Base-by-base conservation (phyloP, 371 early-diverging fungal genomes). In the Mucor mucedo region DNA sequence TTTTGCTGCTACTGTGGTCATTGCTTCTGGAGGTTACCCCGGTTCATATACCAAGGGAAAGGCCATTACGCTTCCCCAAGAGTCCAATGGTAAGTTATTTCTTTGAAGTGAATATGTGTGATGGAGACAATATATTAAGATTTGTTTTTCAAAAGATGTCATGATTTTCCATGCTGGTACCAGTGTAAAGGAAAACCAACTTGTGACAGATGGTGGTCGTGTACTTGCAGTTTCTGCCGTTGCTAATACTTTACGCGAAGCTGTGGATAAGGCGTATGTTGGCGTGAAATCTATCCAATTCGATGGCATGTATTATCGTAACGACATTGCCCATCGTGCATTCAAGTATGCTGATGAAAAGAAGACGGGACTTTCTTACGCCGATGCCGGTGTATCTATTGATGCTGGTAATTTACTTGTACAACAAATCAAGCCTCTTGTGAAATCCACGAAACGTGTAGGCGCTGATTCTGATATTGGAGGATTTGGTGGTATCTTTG, bases 401-500 rank as follows among this genome's bases (percentile, higher is more conserved):
- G 96, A 97, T 75, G 92, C 93, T 11, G 99, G 99, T 41, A 97
- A 98, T 86, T 75, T 87, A 29, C 80, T 98, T 21, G 98, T 98
- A 7, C 90, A 96, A 66, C 84, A 90, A 78, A 98, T 98, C 86
- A 97, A 98, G 84, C 87, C 96, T 33, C 76, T 93, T 13, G 95
- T 97, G 63, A 93, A 93, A 76, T 86, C 93, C 7, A 98, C 99
- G 55, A 80, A 86, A 40, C 92, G 99, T 52, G 62, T 89, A 5
- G 99, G 99, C 49, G 86, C 96, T 11, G 96, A 98, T 75, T 93
- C 96, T 7, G 98, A 95, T 47, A 93, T 98, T 69, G 99, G 99
- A 56, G 99, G 99, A 7, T 98, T 98, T 65, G 99, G 99, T 69
- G 99, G 98, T 52, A 77, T 96, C 28, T 98, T 98, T 76, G 99